Conservation (phyloP, 441 rosid genomes). For the Rhodomyrtus psidioides region DNA sequence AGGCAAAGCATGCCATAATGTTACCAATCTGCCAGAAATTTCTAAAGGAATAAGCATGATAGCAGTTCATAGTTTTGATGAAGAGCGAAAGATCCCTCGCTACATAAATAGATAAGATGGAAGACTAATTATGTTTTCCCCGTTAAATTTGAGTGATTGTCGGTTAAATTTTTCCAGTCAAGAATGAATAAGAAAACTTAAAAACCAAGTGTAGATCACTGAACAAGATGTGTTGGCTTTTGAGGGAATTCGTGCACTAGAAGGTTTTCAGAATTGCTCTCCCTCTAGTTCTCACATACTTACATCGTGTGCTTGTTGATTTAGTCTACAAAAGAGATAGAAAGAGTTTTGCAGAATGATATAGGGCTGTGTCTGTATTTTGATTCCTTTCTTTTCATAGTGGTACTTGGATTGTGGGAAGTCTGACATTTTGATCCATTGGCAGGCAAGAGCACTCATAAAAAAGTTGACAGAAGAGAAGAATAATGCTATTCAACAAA, state of each 20-base stretch:
- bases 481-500: slow-evolving; percentile 53
- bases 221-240: background rate
- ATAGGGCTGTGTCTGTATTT: background rate
- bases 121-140: background rate
- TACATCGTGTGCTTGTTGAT: background rate
- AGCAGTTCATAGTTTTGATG: background rate
- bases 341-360: background rate
- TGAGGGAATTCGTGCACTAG: background rate
- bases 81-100: background rate
- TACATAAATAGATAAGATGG: background rate
- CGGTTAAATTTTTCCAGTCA: background rate
- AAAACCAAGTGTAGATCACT: background rate
- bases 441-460: slow-evolving; percentile 57
- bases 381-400: background rate
- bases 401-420: background rate
- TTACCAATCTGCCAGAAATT: background rate
- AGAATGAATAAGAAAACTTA: background rate
- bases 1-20: background rate
- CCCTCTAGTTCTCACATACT: background rate
- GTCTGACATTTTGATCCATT: background rate
- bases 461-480: slow-evolving; percentile 70
- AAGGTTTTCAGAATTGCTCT: background rate
- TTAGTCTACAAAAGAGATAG: background rate
- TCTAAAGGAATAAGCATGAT: background rate
- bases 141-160: background rate